Base-by-base conservation (phyloP, 2,329 filamentous ascomycete genomes). In the Cercospora canescens region DNA sequence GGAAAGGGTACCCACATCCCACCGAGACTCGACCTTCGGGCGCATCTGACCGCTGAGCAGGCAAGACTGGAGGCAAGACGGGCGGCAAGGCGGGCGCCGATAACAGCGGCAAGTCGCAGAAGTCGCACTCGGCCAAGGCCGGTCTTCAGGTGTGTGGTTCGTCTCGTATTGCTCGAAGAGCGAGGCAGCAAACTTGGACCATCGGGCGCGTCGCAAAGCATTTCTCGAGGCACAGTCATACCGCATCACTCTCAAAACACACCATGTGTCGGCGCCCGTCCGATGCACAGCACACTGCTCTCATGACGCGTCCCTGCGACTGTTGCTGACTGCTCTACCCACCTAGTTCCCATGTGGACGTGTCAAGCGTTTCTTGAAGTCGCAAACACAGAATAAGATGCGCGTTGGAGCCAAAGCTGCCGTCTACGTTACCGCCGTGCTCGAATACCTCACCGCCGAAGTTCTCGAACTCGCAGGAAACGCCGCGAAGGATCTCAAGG, bases 321-420 rank as follows among this genome's bases (percentile, higher is more conserved):
- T 28, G 52, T 35, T 55, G 30, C 65, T 54, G 64, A 71, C 79
- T 81, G 71, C 79, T 74, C 71, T 72, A 64, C 58, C 52, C 71
- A 72, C 35, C 72, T 79, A 99, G 95, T 99, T 99, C 81, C 95
- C 95, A 69, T 99, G 95, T 81, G 95, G 95, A 83, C 95, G 95
- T 90, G 95, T 99, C 83, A 99, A 99, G 91, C 94, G 95, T 85
- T 98, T 98, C 85, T 87, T 99, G 79, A 97, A 98, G 88, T 93
- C 93, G 82, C 97, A 97, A 84, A 98, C 95, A 58, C 95, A 98
- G 80, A 96, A 97, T 84, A 98, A 98, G 87, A 98, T 97, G 92
- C 94, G 95, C 82, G 96, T 99, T 73, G 95, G 95, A 76, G 95
- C 94, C 78, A 98, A 98, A 86, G 95, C 95, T 71, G 94, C 95